Evolutionary conservation across 495 filamentous ascomycete species (phyloP).

Genomic region (Lepraria neglecta): DNA sequence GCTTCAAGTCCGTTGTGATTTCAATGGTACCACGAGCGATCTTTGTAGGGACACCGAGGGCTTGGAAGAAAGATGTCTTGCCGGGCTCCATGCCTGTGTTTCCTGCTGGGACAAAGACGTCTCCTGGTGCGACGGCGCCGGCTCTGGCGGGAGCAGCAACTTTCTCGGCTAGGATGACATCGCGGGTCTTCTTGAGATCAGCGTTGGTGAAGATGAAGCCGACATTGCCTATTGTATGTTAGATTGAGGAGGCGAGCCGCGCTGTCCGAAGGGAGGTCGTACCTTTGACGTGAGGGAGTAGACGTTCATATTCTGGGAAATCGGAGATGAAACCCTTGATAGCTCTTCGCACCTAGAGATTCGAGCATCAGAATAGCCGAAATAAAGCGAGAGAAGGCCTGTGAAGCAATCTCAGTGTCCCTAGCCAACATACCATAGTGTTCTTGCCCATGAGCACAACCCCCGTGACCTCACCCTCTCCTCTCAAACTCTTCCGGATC

Average conservation of each 20-base stretch:
- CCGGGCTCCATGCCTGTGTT: conserved; percentile 99
- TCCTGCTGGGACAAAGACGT: conserved; percentile 89
- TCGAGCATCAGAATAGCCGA: not conserved
- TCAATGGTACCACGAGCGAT: conserved; percentile 99
- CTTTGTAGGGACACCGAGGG: conserved; percentile 99
- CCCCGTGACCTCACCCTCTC: conserved; percentile 59
- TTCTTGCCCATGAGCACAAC: conserved; percentile 99
- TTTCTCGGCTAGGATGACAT: conserved; percentile 93
- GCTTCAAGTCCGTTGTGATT: conserved; percentile 97
- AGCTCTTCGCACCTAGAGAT: conserved; percentile 76
- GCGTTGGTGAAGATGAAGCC: conserved; percentile 99
- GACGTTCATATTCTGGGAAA: conserved; percentile 91
- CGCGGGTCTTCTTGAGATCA: conserved; percentile 84
- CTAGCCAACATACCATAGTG: conserved; percentile 25
- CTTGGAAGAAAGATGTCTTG: conserved; percentile 99
- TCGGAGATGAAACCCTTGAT: conserved; percentile 91
- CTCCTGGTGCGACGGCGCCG: conserved; percentile 84
- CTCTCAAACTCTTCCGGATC: conserved; percentile 83
- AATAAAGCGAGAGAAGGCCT: not conserved
- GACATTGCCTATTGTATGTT: conserved; percentile 61
- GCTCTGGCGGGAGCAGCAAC: conserved; percentile 95
- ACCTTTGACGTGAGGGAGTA: conserved; percentile 90
- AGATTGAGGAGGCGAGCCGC: not conserved
- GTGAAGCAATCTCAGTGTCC: not conserved
- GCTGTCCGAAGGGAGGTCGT: conserved; percentile 18